Base-by-base conservation (phyloP, 179 eudicot genomes). In the Vitellaria paradoxa region DNA sequence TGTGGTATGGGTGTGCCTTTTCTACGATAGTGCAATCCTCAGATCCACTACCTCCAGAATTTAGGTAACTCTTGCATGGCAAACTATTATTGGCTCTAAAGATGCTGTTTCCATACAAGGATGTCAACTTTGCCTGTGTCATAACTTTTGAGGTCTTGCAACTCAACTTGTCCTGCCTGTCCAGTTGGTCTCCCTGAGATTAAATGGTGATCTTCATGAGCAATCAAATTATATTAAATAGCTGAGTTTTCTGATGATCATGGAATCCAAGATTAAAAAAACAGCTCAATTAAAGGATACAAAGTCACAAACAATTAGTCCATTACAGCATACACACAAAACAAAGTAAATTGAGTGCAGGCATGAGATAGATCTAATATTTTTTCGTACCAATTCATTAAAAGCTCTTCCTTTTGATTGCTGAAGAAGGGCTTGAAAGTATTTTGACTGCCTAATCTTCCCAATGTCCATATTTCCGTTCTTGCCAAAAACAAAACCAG, bases 391-490 rank as follows among this genome's bases (percentile, higher is more conserved):
- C 84, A 13, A 18, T 68, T 74, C 87, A 82, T 72, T 73, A 4
- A 59, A 42, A 79, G 78, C 26, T 61, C 30, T 86, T 71, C 78
- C 88, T 68, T 80, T 85, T 55, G 87, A 77, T 62, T 86, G 90
- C 80, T 77, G 90, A 68, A 84, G 45, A 65, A 88, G 88, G 65
- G 87, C 82, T 23, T 76, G 88, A 52, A 89, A 90, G 78, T 86
- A 83, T 78, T 91, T 93, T 49, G 97, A 93, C 81, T 88, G 87
- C 89, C 80, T 92, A 70, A 93, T 88, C 83, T 87, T 91, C 78
- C 91, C 88, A 75, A 87, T 78, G 82, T 88, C 90, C 67, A 84
- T 64, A 68, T 85, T 87, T 81, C 73, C 80, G 18, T 63, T 80
- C 82, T 79, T 87, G 71, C 82, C 65, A 75, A 96, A 93, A 21